Percentiles rank a stretch among this genome's conserved stretches.
These are phyloP conservation scores for Apocynum venetum DNA, from an alignment of 257 asterid genomes.

Conservation along the genomic window DNA sequence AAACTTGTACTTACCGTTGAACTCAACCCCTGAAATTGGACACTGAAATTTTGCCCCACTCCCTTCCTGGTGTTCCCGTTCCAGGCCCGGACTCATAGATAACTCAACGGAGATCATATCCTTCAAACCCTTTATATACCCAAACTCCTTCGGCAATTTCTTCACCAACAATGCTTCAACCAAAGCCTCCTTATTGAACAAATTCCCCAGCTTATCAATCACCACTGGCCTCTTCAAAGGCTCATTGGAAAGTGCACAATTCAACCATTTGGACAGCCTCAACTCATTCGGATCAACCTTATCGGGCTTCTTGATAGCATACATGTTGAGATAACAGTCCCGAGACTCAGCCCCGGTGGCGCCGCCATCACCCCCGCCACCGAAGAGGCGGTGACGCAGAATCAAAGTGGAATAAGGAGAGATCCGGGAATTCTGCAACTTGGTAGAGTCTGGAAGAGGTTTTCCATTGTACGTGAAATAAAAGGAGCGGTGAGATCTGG, in stretches of 20 bases:
- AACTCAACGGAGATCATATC: constrained; percentile 80
- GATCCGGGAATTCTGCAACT: constrained; percentile 27
- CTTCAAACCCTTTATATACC: constrained; percentile 83
- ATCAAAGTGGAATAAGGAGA: constrained; percentile 57
- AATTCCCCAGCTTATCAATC: constrained; percentile 73
- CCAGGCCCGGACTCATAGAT: constrained; percentile 43
- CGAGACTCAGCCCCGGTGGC: constrained; percentile 96
- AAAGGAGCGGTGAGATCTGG: constrained; percentile 25
- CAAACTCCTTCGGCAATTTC: constrained; percentile 70
- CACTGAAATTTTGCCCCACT: constrained; percentile 55
- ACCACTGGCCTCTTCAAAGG: constrained; percentile 76
- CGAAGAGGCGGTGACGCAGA: constrained; percentile 49
- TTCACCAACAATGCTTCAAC: constrained; percentile 85
- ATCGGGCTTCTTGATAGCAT: constrained; percentile 77
- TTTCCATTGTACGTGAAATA: constrained; percentile 69
- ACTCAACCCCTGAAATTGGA: constrained; percentile 71
- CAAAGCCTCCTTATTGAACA: constrained; percentile 82
- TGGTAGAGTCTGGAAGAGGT: constrained; percentile 45
- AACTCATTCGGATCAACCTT: constrained; percentile 75
- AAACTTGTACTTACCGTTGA: constrained; percentile 73
- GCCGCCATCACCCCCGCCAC: constrained; percentile 98
- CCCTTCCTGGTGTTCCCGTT: constrained; percentile 25
- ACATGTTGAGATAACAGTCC: constrained; percentile 86
- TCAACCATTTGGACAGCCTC: constrained; percentile 74
- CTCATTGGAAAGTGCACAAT: constrained; percentile 80